A percentile compares a stretch with the other conserved stretches of the same genome.
Evolutionary conservation across 306 rosid genomes (phyloP).

Genomic region (Sesbania bispinosa): DNA sequence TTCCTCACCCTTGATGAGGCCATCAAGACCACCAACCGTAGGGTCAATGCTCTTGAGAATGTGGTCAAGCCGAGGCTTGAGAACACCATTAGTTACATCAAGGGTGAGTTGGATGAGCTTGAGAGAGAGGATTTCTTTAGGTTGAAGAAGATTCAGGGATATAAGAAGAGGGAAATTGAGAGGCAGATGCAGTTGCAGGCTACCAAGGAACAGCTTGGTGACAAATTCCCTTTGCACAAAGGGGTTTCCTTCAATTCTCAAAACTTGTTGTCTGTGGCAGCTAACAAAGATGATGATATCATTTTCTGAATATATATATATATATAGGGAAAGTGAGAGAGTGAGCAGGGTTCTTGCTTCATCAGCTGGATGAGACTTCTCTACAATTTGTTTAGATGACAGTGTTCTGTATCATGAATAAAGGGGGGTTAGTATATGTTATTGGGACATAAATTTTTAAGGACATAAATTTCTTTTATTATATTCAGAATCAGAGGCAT

Average conservation of each 20-base stretch:
- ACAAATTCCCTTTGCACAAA: no score
- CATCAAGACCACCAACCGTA: constrained; percentile 85
- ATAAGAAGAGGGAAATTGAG: no score
- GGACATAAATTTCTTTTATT: constrained; percentile 17
- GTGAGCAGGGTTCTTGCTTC: constrained; percentile 22
- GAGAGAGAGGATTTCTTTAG: no score
- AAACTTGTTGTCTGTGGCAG: constrained; percentile 53
- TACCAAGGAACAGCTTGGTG: no score
- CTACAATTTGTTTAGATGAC: no score
- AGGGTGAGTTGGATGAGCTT: no score
- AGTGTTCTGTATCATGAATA: constrained; percentile 36
- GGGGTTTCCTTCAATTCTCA: constrained; percentile 55
- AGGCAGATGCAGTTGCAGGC: no score
- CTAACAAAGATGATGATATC: constrained; percentile 70
- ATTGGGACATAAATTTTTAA: constrained; percentile 27
- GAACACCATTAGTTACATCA: constrained; percentile 79
- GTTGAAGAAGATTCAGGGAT: no score
- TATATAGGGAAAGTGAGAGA: neutral
- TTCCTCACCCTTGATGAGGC: no score
- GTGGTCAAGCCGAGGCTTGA: constrained; percentile 87
- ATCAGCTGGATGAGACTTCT: no score
- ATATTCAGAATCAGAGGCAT: constrained; percentile 22
- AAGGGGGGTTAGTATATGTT: constrained; percentile 22
- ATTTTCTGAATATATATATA: constrained; percentile 64
- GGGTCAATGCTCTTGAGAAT: constrained; percentile 90